These are phyloP conservation scores for Auriscalpium vulgare DNA, from an alignment of 768 basidiomycete genomes.

Conservation along the genomic window DNA sequence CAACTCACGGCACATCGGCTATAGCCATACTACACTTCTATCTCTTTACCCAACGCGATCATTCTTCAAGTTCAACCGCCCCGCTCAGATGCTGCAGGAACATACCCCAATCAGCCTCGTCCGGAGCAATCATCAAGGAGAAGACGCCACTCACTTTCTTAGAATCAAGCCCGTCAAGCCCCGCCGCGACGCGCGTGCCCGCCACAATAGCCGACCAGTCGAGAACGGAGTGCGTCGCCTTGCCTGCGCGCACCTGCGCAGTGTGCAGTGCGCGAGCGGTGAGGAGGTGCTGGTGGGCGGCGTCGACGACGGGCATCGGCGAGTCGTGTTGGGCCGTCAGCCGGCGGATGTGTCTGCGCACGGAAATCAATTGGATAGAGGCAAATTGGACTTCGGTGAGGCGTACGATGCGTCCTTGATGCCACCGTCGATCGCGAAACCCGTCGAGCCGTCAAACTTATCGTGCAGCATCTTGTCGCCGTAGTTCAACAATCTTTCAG, in stretches of 20 bases:
- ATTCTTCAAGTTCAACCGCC: no score
- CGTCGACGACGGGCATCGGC: slow-evolving; percentile 66
- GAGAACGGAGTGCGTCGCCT: slow-evolving; percentile 45
- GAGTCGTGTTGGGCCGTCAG: slow-evolving; percentile 57
- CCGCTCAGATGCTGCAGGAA: no score
- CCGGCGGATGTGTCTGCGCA: slow-evolving; percentile 54
- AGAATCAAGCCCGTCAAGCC: slow-evolving; percentile 40
- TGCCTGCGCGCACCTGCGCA: slow-evolving; percentile 34
- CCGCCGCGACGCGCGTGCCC: slow-evolving; percentile 69
- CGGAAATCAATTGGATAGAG: background rate
- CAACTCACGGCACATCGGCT: no score
- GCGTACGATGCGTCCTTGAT: slow-evolving; percentile 73
- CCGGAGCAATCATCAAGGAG: no score
- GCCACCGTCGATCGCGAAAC: slow-evolving; percentile 81
- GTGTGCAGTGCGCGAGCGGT: slow-evolving; percentile 69
- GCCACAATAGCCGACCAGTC: slow-evolving; percentile 84
- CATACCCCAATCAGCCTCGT: no score
- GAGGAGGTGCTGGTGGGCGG: slow-evolving; percentile 71
- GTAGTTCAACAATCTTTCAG: slow-evolving; percentile 42
- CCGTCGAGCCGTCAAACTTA: slow-evolving; percentile 63
- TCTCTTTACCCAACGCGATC: no score
- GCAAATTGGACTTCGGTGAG: background rate
- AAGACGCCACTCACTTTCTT: slow-evolving; percentile 21
- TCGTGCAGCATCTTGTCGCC: slow-evolving; percentile 65
- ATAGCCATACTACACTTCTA: no score